Evolutionary conservation across 2,329 filamentous ascomycete genomes (phyloP).

Genomic region (Penicillium crustosum): DNA sequence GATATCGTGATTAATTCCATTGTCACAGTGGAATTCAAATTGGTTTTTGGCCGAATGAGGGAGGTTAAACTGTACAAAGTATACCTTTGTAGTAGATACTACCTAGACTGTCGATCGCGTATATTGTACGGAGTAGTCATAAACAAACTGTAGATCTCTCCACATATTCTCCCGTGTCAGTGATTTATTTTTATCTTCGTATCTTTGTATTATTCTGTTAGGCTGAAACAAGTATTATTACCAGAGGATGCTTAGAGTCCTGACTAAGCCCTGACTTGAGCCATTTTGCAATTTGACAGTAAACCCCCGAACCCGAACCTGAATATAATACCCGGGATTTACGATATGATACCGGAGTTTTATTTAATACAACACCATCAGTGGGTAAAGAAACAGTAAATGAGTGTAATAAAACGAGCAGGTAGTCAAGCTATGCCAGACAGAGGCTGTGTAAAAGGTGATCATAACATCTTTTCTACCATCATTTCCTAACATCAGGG

Average conservation of each 20-base stretch:
- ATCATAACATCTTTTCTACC: background rate
- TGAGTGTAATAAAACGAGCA: background rate
- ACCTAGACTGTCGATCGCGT: background rate
- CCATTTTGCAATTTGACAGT: background rate
- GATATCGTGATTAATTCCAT: constrained; percentile 9
- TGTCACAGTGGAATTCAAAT: constrained; percentile 23
- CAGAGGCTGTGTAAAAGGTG: background rate
- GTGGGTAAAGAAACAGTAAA: background rate
- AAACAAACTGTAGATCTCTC: constrained; percentile 4
- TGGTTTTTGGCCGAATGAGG: constrained; percentile 10
- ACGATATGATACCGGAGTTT: background rate
- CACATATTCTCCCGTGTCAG: background rate
- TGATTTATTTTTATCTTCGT: background rate
- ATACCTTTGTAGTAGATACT: background rate
- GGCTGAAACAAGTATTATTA: background rate
- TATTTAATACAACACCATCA: background rate
- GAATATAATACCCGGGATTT: too few relatives aligned
- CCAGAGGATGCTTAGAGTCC: background rate
- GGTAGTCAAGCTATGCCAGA: background rate
- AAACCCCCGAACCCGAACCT: too few relatives aligned
- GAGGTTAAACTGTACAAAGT: too few relatives aligned
- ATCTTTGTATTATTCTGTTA: background rate
- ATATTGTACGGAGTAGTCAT: background rate
- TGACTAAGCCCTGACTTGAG: background rate
- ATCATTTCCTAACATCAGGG: background rate